These are phyloP conservation scores for Malania oleifera DNA, from an alignment of 164 flowering plant species.

Conservation along the genomic window DNA sequence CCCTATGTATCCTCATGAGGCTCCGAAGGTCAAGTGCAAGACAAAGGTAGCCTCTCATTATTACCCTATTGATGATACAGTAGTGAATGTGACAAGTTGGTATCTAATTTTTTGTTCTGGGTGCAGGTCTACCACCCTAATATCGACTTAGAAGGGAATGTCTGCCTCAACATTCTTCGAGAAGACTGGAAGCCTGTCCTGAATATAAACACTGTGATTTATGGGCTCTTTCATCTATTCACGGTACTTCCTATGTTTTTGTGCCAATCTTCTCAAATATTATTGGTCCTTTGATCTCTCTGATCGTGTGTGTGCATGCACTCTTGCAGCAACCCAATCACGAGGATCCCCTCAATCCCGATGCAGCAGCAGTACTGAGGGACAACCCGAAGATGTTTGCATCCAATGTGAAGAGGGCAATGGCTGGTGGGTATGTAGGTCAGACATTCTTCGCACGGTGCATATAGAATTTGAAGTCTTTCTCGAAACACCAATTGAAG, in stretches of 20 bases:
- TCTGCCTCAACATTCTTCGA: constrained; percentile 44
- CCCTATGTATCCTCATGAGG: constrained; percentile 38
- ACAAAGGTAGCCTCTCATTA: constrained; percentile 26
- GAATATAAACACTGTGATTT: constrained; percentile 41
- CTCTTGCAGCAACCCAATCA: constrained; percentile 36
- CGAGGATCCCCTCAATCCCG: constrained; percentile 45
- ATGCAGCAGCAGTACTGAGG: constrained; percentile 40
- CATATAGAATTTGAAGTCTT: constrained; percentile 1
- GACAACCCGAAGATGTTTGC: constrained; percentile 35
- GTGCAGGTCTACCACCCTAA: constrained; percentile 44
- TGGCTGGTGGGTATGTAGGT: constrained; percentile 40
- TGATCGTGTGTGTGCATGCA: not conserved
- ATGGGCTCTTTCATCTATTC: constrained; percentile 42
- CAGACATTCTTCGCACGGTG: constrained; percentile 22
- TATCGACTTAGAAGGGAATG: constrained; percentile 46
- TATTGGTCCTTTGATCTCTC: not conserved
- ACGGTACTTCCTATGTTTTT: constrained; percentile 20
- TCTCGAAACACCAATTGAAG: too few relatives aligned
- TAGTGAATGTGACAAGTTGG: not conserved
- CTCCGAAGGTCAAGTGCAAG: constrained; percentile 50
- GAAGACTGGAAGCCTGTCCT: constrained; percentile 52
- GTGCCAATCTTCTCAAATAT: too few relatives aligned
- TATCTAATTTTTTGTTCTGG: not conserved
- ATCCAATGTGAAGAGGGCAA: constrained; percentile 32
- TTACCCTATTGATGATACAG: not conserved